Percentiles rank a stretch among this genome's conserved stretches.
Conservation (phyloP, 306 rosid species). For the Lathyrus tuberosus region DNA sequence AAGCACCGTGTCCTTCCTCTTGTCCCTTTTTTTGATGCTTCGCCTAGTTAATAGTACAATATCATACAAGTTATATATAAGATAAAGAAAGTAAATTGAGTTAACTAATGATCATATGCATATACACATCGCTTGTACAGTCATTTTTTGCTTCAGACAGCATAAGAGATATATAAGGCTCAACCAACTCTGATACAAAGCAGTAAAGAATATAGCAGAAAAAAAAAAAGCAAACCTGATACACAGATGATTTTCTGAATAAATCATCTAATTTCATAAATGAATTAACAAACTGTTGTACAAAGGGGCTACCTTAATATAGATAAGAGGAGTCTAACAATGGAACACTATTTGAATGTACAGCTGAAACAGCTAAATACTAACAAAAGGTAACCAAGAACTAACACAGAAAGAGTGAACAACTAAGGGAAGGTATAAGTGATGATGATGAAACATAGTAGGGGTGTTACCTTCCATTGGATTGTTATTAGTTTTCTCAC, state of each 20-base stretch:
- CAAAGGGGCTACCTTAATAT: neutral
- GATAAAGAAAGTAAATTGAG: neutral
- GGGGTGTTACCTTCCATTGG: neutral
- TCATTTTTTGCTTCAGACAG: neutral
- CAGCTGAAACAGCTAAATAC: neutral
- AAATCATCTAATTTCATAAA: neutral
- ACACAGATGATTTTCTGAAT: neutral
- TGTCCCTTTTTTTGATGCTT: neutral
- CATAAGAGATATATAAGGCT: neutral
- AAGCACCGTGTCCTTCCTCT: neutral
- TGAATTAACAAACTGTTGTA: neutral
- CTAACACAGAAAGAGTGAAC: neutral
- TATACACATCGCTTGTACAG: neutral
- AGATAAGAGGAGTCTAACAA: neutral
- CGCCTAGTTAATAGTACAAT: neutral
- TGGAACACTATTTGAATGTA: neutral
- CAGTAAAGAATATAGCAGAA: neutral
- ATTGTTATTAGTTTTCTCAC: neutral
- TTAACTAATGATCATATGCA: slow-evolving; percentile 1
- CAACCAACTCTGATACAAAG: neutral
- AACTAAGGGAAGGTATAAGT: neutral
- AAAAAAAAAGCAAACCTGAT: neutral
- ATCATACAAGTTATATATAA: neutral
- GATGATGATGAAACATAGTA: neutral
- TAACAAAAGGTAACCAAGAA: neutral